These are phyloP conservation scores for Amaranthus tricolor DNA, from an alignment of 179 eudicot genomes.

Conservation along the genomic window DNA sequence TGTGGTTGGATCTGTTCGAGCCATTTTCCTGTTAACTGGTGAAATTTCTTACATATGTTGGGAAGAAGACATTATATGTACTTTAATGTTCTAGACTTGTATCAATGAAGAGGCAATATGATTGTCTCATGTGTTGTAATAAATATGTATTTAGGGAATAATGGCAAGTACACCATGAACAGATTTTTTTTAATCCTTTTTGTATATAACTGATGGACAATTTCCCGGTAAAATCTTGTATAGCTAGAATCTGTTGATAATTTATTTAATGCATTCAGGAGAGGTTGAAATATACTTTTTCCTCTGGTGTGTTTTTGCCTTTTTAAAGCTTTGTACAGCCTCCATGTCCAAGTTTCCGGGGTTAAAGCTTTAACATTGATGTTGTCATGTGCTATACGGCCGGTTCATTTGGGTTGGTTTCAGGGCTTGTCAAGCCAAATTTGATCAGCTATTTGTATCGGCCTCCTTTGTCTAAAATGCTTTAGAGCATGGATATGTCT, in stretches of 20 bases:
- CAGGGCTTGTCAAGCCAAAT: too few relatives aligned
- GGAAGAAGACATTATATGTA: constrained; percentile 6
- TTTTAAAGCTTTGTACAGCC: too few relatives aligned
- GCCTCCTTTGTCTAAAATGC: too few relatives aligned
- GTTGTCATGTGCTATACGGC: too few relatives aligned
- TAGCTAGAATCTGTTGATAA: background rate
- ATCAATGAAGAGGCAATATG: background rate
- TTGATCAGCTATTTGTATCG: too few relatives aligned
- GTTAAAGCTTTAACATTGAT: too few relatives aligned
- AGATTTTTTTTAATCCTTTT: constrained; percentile 9
- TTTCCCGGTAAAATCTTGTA: background rate
- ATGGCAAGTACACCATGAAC: constrained; percentile 5
- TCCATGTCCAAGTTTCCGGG: too few relatives aligned
- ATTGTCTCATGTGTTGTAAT: background rate
- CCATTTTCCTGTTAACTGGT: constrained; percentile 3
- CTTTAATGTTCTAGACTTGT: constrained; percentile 8
- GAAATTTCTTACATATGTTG: background rate
- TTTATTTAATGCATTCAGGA: too few relatives aligned
- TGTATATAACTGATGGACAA: background rate
- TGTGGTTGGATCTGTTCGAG: constrained; percentile 9
- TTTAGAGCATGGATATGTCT: too few relatives aligned
- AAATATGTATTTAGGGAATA: background rate
- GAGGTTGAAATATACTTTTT: too few relatives aligned
- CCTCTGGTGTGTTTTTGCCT: too few relatives aligned
- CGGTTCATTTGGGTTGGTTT: too few relatives aligned